Percentiles rank a stretch among this genome's conserved stretches.
Evolutionary conservation across 495 filamentous ascomycete species (phyloP).

Genomic region (Aspergillus heteromorphus): DNA sequence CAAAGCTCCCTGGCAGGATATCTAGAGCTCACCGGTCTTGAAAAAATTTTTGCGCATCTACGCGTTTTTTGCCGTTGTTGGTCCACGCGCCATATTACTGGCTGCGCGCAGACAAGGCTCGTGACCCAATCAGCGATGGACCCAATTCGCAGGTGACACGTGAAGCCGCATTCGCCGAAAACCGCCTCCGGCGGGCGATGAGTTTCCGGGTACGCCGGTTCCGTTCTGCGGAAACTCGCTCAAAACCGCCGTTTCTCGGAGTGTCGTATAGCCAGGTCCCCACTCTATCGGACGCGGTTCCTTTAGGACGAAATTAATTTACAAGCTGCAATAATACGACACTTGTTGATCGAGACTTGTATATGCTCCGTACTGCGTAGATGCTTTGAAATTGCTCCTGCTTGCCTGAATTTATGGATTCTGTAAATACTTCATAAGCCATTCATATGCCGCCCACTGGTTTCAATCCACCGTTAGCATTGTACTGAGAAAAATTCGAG

Average conservation of each 20-base stretch:
- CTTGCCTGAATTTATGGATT: constrained; percentile 8
- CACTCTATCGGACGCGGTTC: constrained; percentile 14
- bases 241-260: constrained; percentile 32
- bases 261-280: constrained; percentile 11
- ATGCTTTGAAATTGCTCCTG: constrained; percentile 1
- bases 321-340: constrained; percentile 18
- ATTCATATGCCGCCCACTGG: constrained; percentile 83
- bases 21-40: neutral
- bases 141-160: constrained; percentile 10
- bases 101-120: constrained; percentile 9
- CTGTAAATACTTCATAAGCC: constrained; percentile 56
- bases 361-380: neutral
- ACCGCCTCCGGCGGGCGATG: constrained; percentile 15
- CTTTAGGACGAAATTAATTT: constrained; percentile 22
- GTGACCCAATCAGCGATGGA: constrained; percentile 18
- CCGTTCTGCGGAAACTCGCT: constrained; percentile 25
- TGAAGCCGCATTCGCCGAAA: constrained; percentile 32
- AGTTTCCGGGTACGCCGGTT: constrained; percentile 18
- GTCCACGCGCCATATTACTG: constrained; percentile 11
- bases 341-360: neutral
- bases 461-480: constrained; percentile 15
- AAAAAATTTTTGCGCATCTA: constrained; percentile 10
- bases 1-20: neutral
- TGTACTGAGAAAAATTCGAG: neutral
- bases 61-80: constrained; percentile 12